A percentile compares a stretch with the other conserved stretches of the same genome.
Conservation (phyloP, 1,284 basidiomycete species). For the Trichosporon sp. region DNA sequence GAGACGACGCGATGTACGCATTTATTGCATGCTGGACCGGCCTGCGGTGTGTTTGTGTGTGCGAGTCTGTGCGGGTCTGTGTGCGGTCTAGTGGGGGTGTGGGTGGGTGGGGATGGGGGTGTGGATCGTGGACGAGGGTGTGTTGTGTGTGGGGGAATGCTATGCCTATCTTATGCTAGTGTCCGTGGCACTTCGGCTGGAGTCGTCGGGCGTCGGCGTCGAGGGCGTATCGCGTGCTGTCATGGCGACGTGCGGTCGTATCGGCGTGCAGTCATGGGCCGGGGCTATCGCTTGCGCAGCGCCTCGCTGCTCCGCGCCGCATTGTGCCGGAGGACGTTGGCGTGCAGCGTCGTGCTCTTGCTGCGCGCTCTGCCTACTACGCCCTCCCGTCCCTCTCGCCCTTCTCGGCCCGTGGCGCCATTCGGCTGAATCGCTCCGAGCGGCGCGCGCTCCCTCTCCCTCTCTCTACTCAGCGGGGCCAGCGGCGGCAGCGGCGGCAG, state of each 20-base stretch:
- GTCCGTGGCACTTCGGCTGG: not conserved
- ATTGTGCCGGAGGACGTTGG: conserved; percentile 9
- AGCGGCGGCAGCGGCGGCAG: not conserved
- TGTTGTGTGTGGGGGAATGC: not conserved
- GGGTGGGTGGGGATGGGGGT: not conserved
- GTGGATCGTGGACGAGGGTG: not conserved
- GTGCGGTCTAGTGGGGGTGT: not conserved
- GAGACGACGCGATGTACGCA: not conserved
- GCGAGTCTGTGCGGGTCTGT: not conserved
- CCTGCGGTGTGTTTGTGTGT: too few species aligned
- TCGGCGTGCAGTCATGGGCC: too few species aligned
- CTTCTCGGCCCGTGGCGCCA: not conserved
- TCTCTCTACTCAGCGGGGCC: too few species aligned
- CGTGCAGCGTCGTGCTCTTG: conserved; percentile 5
- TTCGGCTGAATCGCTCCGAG: conserved; percentile 21
- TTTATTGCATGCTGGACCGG: conserved; percentile 8
- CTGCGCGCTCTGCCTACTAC: not conserved
- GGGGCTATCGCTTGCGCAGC: not conserved
- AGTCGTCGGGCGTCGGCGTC: not conserved
- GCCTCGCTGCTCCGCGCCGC: conserved; percentile 1
- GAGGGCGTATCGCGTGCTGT: not conserved
- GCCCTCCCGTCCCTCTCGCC: not conserved
- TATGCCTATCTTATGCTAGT: not conserved
- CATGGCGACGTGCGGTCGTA: too few species aligned
- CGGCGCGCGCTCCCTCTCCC: conserved; percentile 11